Percentiles rank a stretch among this genome's conserved stretches.
Evolutionary conservation across 441 rosid genomes (phyloP).

Genomic region (Arabidopsis hybrid): DNA sequence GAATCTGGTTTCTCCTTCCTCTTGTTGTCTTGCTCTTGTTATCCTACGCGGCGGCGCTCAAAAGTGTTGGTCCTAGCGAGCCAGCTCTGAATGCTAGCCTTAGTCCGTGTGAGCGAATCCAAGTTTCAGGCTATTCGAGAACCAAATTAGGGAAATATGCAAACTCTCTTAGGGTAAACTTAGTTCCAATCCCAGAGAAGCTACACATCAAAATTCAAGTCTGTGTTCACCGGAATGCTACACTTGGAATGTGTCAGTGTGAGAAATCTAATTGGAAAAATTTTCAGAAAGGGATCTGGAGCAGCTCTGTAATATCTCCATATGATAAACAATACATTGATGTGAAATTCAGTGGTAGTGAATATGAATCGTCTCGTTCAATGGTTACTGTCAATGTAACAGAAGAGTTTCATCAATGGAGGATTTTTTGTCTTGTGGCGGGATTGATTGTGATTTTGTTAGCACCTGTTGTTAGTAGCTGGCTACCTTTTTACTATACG

Average conservation of each 20-base stretch:
- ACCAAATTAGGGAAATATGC: slow-evolving; percentile 69
- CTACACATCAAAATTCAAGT: slow-evolving; percentile 67
- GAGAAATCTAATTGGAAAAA: slow-evolving; percentile 74
- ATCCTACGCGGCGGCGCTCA: slow-evolving; percentile 17
- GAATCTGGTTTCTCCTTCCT: slow-evolving; percentile 9
- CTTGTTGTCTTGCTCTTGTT: not conserved
- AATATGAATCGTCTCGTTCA: slow-evolving; percentile 52
- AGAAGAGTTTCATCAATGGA: slow-evolving; percentile 89
- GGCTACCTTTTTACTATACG: slow-evolving; percentile 97
- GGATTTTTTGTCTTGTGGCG: slow-evolving; percentile 68
- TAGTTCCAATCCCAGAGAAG: slow-evolving; percentile 72
- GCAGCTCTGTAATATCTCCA: slow-evolving; percentile 73
- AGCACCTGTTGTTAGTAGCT: slow-evolving; percentile 85
- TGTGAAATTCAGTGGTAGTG: slow-evolving; percentile 58
- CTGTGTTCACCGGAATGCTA: slow-evolving; percentile 85
- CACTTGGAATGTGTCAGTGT: slow-evolving; percentile 73
- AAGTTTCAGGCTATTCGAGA: slow-evolving; percentile 76
- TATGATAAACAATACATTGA: slow-evolving; percentile 74
- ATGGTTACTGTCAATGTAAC: slow-evolving; percentile 52
- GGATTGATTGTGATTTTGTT: slow-evolving; percentile 69
- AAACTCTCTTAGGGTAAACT: slow-evolving; percentile 55
- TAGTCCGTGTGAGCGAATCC: slow-evolving; percentile 75
- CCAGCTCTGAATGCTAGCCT: slow-evolving; percentile 54
- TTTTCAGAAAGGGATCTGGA: slow-evolving; percentile 71
- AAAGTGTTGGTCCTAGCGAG: slow-evolving; percentile 52